phyloP scores from a whole-genome alignment of 2,329 filamentous ascomycete genomes.

The Westerdykella aurantiaca region DNA sequence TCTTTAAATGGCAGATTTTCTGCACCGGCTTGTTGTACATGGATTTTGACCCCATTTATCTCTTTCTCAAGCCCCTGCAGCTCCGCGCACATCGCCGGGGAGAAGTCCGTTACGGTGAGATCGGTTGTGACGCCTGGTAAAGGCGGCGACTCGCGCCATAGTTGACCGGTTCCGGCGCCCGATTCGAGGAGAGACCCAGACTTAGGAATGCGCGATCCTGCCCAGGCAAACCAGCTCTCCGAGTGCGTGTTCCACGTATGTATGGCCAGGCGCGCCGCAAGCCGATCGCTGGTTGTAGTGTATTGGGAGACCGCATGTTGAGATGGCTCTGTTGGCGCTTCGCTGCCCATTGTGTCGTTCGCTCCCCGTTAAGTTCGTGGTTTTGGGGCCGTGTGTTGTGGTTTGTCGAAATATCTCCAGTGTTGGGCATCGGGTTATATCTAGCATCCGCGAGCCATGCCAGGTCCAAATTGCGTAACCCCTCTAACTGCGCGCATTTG shows the following conservation, averaged over 20 bases:
- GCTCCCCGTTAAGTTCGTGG: neutral
- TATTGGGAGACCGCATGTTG: constrained; percentile 8
- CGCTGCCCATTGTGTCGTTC: constrained; percentile 1
- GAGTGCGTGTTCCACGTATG: constrained; percentile 9
- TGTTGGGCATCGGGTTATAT: too few relatives aligned
- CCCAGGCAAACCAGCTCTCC: constrained; percentile 9
- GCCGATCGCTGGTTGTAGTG: constrained; percentile 6
- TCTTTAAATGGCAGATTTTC: constrained; percentile 7
- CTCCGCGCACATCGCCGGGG: constrained; percentile 11
- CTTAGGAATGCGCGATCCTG: constrained; percentile 3
- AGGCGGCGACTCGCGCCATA: constrained; percentile 7
- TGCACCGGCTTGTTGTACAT: constrained; percentile 6
- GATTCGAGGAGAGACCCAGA: constrained; percentile 8
- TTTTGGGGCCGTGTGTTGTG: too few relatives aligned
- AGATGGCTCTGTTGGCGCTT: constrained; percentile 5
- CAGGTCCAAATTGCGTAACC: neutral
- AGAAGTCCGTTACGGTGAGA: constrained; percentile 11
- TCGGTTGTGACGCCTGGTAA: neutral
- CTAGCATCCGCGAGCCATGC: too few relatives aligned
- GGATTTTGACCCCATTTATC: constrained; percentile 1
- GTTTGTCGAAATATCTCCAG: too few relatives aligned
- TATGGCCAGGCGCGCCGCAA: constrained; percentile 9
- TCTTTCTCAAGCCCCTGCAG: neutral
- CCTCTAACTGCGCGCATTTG: constrained; percentile 2
- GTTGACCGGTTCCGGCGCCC: constrained; percentile 12